Evolutionary conservation across 768 basidiomycete species (phyloP).

Genomic region (Myochromella boudieri): DNA sequence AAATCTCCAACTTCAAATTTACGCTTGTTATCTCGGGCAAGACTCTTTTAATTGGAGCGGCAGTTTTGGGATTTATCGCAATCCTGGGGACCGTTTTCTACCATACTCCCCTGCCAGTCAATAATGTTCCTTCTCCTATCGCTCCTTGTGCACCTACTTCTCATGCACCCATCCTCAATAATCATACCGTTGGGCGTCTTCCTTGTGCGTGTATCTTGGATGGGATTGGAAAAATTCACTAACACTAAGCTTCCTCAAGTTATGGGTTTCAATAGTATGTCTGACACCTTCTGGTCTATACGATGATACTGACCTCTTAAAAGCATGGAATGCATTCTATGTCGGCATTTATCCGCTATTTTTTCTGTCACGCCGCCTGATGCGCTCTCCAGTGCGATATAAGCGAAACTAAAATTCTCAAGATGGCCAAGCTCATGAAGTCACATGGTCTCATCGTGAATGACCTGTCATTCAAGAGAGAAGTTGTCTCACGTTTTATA

Average conservation of each 20-base stretch:
- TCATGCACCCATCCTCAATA: slow-evolving; percentile 11
- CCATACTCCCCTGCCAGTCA: neutral
- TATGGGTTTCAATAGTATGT: slow-evolving; percentile 66
- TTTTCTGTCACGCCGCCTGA: slow-evolving; percentile 1
- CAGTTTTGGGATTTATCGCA: neutral
- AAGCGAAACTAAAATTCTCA: slow-evolving; percentile 50
- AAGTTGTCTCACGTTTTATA: neutral
- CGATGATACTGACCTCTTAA: neutral
- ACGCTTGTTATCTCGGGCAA: slow-evolving; percentile 7
- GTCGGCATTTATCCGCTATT: slow-evolving; percentile 28
- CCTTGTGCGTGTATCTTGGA: slow-evolving; percentile 27
- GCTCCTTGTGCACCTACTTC: too few species aligned
- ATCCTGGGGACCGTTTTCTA: slow-evolving; percentile 4
- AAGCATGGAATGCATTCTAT: slow-evolving; percentile 73
- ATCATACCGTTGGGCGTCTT: slow-evolving; percentile 31
- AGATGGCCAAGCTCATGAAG: slow-evolving; percentile 52
- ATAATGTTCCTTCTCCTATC: neutral
- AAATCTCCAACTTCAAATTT: slow-evolving; percentile 5
- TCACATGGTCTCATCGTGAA: slow-evolving; percentile 50
- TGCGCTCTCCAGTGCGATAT: slow-evolving; percentile 53
- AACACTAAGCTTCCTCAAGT: slow-evolving; percentile 28
- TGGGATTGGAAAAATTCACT: neutral
- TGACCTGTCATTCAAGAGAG: neutral
- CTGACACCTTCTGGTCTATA: neutral
- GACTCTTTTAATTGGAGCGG: neutral